Evolutionary conservation across 139 green algal genomes (phyloP).

Genomic region (Chlamydomonas schloesseri): DNA sequence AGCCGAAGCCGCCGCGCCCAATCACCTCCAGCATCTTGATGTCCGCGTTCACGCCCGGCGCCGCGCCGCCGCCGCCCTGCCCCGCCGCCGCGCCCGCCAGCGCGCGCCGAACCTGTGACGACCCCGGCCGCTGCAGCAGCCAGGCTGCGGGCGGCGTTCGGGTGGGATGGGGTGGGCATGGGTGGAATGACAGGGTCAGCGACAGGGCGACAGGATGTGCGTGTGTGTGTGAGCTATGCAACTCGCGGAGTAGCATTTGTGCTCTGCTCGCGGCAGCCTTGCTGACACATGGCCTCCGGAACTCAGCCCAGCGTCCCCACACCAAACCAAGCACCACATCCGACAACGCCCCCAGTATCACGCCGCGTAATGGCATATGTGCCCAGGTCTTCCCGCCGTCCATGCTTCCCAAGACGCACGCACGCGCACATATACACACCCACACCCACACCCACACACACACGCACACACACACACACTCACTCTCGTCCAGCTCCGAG

Average conservation of each 20-base stretch:
- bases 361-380: too few relatives aligned
- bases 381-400: too few relatives aligned
- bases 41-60: not conserved
- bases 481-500: constrained; percentile 23
- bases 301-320: too few relatives aligned
- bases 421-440: too few relatives aligned
- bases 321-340: too few relatives aligned
- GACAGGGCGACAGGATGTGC: too few relatives aligned
- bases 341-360: too few relatives aligned
- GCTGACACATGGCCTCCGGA: too few relatives aligned
- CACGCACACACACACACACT: not conserved
- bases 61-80: not conserved
- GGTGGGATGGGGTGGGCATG: not conserved
- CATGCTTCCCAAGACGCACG: too few relatives aligned
- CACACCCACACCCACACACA: not conserved
- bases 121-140: constrained; percentile 18
- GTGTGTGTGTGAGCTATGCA: too few relatives aligned
- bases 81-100: not conserved
- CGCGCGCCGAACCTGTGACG: not conserved
- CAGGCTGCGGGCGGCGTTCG: not conserved
- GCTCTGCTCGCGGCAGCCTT: too few relatives aligned
- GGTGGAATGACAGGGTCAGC: not conserved
- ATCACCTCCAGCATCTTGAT: constrained; percentile 65
- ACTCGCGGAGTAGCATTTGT: too few relatives aligned
- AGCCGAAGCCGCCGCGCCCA: constrained; percentile 58